Conservation (phyloP, 352 stramenopile genomes). For the Globisporangium canariense region DNA sequence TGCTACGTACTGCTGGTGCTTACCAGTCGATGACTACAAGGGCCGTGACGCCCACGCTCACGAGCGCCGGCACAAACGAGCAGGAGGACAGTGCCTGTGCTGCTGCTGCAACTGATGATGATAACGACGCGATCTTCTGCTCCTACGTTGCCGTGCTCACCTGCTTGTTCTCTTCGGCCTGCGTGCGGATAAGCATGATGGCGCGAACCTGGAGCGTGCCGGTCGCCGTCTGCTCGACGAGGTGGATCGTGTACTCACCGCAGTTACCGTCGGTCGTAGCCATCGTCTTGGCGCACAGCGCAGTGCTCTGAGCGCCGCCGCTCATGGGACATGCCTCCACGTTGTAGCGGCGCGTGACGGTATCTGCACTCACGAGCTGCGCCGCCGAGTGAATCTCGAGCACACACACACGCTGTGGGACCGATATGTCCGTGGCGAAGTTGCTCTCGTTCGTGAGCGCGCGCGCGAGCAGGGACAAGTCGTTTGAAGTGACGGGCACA, state of each 20-base stretch:
- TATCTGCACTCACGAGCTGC: neutral
- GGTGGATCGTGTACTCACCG: constrained; percentile 39
- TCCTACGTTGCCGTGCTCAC: neutral
- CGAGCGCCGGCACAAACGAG: neutral
- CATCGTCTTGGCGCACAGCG: constrained; percentile 29
- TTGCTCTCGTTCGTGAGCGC: constrained; percentile 20
- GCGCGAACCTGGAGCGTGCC: constrained; percentile 43
- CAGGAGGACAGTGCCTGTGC: neutral
- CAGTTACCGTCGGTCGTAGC: constrained; percentile 24
- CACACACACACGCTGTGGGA: neutral
- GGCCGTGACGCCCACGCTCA: neutral
- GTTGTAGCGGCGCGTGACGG: neutral
- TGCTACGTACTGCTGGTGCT: neutral
- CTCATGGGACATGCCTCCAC: constrained; percentile 46
- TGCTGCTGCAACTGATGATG: too few species aligned
- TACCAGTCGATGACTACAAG: neutral
- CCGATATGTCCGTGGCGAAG: neutral
- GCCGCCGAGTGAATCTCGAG: neutral
- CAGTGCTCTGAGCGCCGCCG: constrained; percentile 25
- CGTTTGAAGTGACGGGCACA: constrained; percentile 21
- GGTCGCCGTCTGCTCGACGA: constrained; percentile 61
- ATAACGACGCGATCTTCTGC: neutral
- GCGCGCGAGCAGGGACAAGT: constrained; percentile 24
- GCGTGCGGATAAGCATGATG: neutral
- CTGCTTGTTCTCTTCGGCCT: neutral